Evolutionary conservation across 148 eudicot species (phyloP).

Genomic region (Rhododendron molle): DNA sequence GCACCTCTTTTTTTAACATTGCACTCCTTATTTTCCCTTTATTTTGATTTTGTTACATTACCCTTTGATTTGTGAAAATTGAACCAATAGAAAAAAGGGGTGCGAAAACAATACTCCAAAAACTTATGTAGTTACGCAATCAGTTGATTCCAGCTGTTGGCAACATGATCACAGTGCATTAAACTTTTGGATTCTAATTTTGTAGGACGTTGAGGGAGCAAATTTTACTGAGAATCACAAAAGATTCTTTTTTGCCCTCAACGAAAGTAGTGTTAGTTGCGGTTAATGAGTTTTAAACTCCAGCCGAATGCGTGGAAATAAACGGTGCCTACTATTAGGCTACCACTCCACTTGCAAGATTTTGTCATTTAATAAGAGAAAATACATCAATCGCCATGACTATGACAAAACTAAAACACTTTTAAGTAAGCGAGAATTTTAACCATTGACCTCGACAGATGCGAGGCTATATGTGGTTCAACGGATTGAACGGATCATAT

Average conservation of each 20-base stretch:
- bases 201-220: neutral
- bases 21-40: too few relatives aligned
- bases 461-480: too few relatives aligned
- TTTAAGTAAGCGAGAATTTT: too few relatives aligned
- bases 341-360: neutral
- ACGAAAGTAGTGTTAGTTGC: too few relatives aligned
- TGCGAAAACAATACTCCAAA: neutral
- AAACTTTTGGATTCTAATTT: neutral
- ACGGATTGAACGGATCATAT: too few relatives aligned
- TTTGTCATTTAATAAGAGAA: too few relatives aligned
- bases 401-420: too few relatives aligned
- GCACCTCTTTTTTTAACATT: neutral
- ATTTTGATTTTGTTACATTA: too few relatives aligned
- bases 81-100: neutral
- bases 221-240: neutral
- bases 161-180: neutral
- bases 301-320: neutral
- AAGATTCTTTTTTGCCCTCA: neutral
- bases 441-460: too few relatives aligned
- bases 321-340: neutral
- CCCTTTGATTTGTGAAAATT: too few relatives aligned
- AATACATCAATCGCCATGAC: too few relatives aligned
- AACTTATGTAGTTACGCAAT: neutral
- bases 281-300: neutral
- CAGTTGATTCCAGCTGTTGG: neutral